These are phyloP conservation scores for Trichophyton verrucosum DNA, from an alignment of 2,329 filamentous ascomycete genomes.

Conservation along the genomic window DNA sequence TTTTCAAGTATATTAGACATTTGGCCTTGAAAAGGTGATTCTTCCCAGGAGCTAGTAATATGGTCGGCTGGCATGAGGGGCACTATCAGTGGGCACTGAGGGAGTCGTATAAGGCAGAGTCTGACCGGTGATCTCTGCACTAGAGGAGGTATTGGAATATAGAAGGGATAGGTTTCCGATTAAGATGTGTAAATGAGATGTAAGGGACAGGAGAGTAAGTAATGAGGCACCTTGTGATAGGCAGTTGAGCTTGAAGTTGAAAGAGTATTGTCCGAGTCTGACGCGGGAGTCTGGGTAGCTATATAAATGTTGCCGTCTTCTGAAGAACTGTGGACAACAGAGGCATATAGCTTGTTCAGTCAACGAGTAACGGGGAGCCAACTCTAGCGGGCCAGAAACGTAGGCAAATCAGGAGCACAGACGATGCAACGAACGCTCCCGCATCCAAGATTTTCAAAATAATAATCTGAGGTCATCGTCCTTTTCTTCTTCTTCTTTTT, in stretches of 20 bases:
- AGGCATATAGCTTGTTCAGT: not conserved
- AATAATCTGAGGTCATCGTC: not conserved
- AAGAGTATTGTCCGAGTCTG: not conserved
- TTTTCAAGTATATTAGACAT: conserved; percentile 8
- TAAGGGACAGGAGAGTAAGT: not conserved
- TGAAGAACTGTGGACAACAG: conserved; percentile 1
- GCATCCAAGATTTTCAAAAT: conserved; percentile 1
- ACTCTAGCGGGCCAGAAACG: not conserved
- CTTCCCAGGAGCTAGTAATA: conserved; percentile 9
- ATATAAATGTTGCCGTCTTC: not conserved
- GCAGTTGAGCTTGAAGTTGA: not conserved
- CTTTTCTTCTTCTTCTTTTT: not conserved
- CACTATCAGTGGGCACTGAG: not conserved
- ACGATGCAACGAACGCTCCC: conserved; percentile 1
- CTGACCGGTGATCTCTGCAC: not conserved
- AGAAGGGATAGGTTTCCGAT: not conserved
- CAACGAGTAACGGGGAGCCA: not conserved
- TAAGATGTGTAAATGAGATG: not conserved
- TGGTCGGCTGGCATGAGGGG: conserved; percentile 8
- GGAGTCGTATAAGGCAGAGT: not conserved
- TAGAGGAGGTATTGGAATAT: not conserved
- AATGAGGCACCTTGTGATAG: not conserved
- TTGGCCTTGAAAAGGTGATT: conserved; percentile 9
- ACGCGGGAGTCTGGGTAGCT: not conserved
- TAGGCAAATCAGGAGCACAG: conserved; percentile 3